Base-by-base conservation (phyloP, 805 yeast genomes). In the Candida namnaoensis region DNA sequence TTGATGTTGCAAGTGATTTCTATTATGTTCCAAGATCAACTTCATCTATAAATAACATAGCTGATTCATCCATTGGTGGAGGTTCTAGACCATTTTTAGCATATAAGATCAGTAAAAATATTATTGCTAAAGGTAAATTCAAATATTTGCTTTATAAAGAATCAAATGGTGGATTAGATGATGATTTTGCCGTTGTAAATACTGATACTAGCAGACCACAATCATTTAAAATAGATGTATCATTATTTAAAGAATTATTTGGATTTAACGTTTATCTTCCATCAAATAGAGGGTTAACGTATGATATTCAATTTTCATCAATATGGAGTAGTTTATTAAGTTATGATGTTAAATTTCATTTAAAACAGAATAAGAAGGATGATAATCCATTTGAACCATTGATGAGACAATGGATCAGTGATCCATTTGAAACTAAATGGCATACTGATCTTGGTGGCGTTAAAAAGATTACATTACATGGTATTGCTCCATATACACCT, bases 341-440 rank as follows among this genome's bases (percentile, higher is more conserved):
- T 0, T 83, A 77, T 53, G 64, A 58, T 32, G 46, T 75, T 9
- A 47, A 45, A 11, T 40, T 67, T 8, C 41, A 38, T 10, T 41
- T 45, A 11, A 34, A 37, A 19, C 32, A 36, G 28, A 32, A 44
- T 12, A 34, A 35, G 3, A 38, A 49, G 10, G 15, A 44, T 7
- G 33, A 44, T 9, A 37, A 41, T 3, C 11, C 33, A 7, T 83
- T 81, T 51, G 60, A 74, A 19, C 85, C 95, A 1, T 67, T 88
- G 33, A 58, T 84, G 4, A 70, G 88, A 43, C 96, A 88, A 58
- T 73, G 74, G 63, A 65, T 76, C 5, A 63, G 67, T 10, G 79
- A 77, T 32, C 84, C 85, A 1, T 71, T 65, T 49, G 96, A 90
- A 56, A 72, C 87, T 0, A 88, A 87, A 61, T 90, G 91, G 88